phyloP scores from a whole-genome alignment of 345 rosid species.

The Aegle marmelos region DNA sequence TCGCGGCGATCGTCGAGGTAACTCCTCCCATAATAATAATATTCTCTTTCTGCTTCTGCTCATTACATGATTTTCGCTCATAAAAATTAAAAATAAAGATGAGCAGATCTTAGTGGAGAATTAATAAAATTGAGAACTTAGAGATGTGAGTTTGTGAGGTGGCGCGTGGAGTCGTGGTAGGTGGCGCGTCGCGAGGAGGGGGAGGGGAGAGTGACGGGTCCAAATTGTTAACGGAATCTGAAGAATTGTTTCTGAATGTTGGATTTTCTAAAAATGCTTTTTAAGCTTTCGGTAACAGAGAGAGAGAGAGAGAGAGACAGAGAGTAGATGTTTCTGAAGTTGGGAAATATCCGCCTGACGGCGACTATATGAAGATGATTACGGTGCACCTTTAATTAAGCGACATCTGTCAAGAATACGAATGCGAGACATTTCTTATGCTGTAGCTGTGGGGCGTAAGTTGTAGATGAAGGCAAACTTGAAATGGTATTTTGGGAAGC shows the following conservation, averaged over 20 bases:
- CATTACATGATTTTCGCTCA: slow-evolving; percentile 40
- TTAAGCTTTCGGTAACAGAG: neutral
- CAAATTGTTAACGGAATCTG: neutral
- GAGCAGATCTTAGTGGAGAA: slow-evolving; percentile 5
- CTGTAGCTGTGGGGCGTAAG: too few species aligned
- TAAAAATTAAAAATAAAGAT: slow-evolving; percentile 8
- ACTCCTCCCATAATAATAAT: slow-evolving; percentile 73
- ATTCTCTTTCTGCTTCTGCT: slow-evolving; percentile 20
- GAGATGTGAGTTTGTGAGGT: neutral
- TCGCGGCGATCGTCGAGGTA: slow-evolving; percentile 93
- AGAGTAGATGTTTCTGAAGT: neutral
- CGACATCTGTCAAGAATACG: neutral
- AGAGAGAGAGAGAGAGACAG: neutral
- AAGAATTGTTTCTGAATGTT: neutral
- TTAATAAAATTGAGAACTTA: too few species aligned
- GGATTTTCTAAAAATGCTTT: too few species aligned
- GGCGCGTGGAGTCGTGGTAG: neutral
- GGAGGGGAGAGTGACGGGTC: neutral
- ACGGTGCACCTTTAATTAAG: neutral
- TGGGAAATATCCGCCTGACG: slow-evolving; percentile 25
- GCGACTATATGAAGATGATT: slow-evolving; percentile 14
- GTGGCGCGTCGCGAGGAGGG: neutral
- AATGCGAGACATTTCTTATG: too few species aligned
- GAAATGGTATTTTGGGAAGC: too few species aligned
- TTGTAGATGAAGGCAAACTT: too few species aligned